These are phyloP conservation scores for Wickerhamiella galacta DNA, from an alignment of 805 yeast genomes.

Conservation along the genomic window DNA sequence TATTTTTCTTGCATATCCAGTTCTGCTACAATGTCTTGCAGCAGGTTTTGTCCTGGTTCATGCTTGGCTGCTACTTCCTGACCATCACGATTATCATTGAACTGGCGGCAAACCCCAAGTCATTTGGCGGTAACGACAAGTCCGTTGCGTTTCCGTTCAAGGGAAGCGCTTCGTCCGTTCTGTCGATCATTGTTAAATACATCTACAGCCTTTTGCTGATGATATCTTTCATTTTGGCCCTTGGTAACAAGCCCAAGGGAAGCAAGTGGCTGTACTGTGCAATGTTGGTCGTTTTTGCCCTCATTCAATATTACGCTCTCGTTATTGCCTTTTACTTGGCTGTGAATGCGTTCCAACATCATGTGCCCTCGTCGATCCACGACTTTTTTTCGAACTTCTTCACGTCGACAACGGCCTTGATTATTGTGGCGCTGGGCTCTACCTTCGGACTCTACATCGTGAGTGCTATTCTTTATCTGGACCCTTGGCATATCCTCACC, in stretches of 20 bases:
- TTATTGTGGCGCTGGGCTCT: constrained; percentile 42
- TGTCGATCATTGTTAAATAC: constrained; percentile 38
- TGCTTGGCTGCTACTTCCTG: constrained; percentile 43
- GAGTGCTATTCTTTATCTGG: constrained; percentile 41
- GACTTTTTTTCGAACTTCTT: constrained; percentile 22
- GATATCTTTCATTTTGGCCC: constrained; percentile 43
- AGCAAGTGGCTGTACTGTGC: constrained; percentile 37
- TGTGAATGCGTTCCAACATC: constrained; percentile 15
- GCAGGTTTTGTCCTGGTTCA: constrained; percentile 45
- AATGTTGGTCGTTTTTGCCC: constrained; percentile 39
- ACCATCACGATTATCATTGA: constrained; percentile 45
- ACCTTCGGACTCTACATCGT: constrained; percentile 46
- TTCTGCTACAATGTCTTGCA: constrained; percentile 37
- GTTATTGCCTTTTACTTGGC: constrained; percentile 45
- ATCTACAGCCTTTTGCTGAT: constrained; percentile 39
- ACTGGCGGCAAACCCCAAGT: constrained; percentile 25
- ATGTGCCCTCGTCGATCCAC: constrained; percentile 8
- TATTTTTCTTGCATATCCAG: constrained; percentile 37
- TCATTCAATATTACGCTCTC: constrained; percentile 42
- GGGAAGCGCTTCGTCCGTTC: constrained; percentile 21
- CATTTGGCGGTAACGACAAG: constrained; percentile 29
- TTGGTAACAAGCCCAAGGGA: constrained; percentile 51
- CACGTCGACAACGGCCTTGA: constrained; percentile 33
- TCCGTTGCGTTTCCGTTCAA: constrained; percentile 25
- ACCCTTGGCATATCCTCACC: constrained; percentile 51